Conservation (phyloP, 345 rosid species). For the Salix suchowensis region DNA sequence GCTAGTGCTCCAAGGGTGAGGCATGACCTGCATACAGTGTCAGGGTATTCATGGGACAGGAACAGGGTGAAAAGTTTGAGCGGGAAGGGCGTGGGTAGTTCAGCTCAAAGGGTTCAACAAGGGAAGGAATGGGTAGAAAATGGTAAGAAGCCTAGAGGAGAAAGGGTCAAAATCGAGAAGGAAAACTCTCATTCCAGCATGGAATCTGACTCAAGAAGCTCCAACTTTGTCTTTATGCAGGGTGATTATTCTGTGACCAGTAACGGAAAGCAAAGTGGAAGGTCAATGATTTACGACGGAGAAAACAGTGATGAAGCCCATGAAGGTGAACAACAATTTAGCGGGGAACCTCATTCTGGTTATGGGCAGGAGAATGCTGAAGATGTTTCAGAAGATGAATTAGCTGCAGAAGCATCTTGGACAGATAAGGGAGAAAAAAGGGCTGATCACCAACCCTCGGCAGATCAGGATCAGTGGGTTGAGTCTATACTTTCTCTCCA, state of each 20-base stretch:
- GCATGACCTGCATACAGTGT: constrained; percentile 37
- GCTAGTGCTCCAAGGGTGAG: constrained; percentile 55
- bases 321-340: constrained; percentile 31
- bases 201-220: constrained; percentile 87
- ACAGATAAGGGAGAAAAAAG: constrained; percentile 37
- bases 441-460: constrained; percentile 33
- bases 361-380: constrained; percentile 37
- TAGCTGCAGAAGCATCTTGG: constrained; percentile 44
- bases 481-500: constrained; percentile 50
- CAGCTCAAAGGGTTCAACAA: constrained; percentile 42
- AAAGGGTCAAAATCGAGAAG: constrained; percentile 69
- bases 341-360: constrained; percentile 42
- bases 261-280: constrained; percentile 48
- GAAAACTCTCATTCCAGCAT: constrained; percentile 78
- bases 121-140: constrained; percentile 48
- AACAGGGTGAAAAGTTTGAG: constrained; percentile 38
- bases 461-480: constrained; percentile 48
- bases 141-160: constrained; percentile 77
- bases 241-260: constrained; percentile 44
- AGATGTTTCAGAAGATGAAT: constrained; percentile 39
- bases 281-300: constrained; percentile 41
- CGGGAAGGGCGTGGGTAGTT: constrained; percentile 42
- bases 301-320: constrained; percentile 52
- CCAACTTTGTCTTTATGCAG: constrained; percentile 73
- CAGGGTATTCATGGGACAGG: constrained; percentile 37